These are phyloP conservation scores for Sporothrix variecibatus DNA, from an alignment of 2,329 filamentous ascomycete genomes.

Conservation along the genomic window DNA sequence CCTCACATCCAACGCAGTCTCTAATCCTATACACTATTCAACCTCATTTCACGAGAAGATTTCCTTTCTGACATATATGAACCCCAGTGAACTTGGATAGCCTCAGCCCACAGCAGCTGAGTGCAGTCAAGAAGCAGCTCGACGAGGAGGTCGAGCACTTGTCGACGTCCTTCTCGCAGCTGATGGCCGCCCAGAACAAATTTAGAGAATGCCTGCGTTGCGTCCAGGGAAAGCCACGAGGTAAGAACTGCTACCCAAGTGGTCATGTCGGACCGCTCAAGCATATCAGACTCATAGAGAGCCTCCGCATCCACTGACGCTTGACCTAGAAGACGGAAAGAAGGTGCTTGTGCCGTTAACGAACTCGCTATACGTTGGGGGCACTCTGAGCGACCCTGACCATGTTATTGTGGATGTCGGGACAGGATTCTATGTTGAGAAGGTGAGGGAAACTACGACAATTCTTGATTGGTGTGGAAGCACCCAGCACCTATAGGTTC, in stretches of 20 bases:
- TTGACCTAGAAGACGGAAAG: conserved; percentile 39
- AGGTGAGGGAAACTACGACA: conserved; percentile 54
- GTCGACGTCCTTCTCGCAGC: conserved; percentile 83
- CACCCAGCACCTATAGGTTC: too few species aligned
- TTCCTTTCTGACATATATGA: background rate
- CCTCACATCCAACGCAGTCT: background rate
- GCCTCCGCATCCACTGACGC: background rate
- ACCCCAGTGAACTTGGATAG: conserved; percentile 64
- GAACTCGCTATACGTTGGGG: conserved; percentile 90
- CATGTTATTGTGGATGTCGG: conserved; percentile 89
- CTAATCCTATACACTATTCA: background rate
- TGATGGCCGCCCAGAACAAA: conserved; percentile 85
- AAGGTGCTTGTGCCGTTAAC: conserved; percentile 89
- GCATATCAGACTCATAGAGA: background rate
- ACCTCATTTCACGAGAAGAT: background rate
- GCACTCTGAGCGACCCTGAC: conserved; percentile 71
- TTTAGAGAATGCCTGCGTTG: conserved; percentile 87
- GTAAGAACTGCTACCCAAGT: background rate
- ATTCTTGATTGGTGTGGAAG: background rate
- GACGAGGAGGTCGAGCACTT: conserved; percentile 96
- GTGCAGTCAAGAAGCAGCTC: conserved; percentile 90
- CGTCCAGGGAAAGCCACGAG: conserved; percentile 52
- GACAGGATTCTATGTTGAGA: conserved; percentile 93
- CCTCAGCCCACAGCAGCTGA: conserved; percentile 82
- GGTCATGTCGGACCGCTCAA: background rate